These are phyloP conservation scores for Crepidotus variabilis DNA, from an alignment of 768 basidiomycete genomes.

Conservation along the genomic window DNA sequence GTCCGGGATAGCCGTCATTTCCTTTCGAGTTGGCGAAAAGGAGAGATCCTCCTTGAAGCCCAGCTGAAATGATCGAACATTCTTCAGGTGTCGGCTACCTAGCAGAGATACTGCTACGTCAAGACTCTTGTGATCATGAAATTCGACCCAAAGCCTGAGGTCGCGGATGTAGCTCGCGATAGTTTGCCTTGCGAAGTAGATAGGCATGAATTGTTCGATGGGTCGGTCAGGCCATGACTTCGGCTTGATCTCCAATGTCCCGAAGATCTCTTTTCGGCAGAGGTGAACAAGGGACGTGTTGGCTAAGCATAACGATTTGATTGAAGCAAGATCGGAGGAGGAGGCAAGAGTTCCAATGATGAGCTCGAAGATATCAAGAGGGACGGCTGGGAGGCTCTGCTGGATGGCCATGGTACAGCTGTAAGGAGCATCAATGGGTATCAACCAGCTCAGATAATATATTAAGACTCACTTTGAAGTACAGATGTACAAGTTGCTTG, in stretches of 20 bases:
- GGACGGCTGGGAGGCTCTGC: neutral
- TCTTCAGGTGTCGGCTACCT: neutral
- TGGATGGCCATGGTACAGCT: neutral
- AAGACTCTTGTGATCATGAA: neutral
- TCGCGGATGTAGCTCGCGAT: conserved; percentile 7
- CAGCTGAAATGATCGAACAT: neutral
- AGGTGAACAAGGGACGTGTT: conserved; percentile 7
- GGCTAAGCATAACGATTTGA: conserved; percentile 8
- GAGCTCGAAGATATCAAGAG: conserved; percentile 12
- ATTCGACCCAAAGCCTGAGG: conserved; percentile 2
- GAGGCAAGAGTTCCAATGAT: conserved; percentile 10
- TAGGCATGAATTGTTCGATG: conserved; percentile 4
- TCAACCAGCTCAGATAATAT: neutral
- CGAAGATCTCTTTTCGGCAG: conserved; percentile 13
- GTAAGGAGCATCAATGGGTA: neutral
- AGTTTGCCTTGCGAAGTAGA: conserved; percentile 7
- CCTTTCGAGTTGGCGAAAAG: neutral
- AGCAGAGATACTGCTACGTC: neutral
- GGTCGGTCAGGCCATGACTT: neutral
- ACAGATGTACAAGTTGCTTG: neutral
- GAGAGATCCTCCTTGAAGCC: neutral
- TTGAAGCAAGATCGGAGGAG: conserved; percentile 3
- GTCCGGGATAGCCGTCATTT: neutral
- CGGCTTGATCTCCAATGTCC: conserved; percentile 7
- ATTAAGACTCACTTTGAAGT: neutral